Conservation (phyloP, 352 stramenopile species). For the Globisporangium viniferum region DNA sequence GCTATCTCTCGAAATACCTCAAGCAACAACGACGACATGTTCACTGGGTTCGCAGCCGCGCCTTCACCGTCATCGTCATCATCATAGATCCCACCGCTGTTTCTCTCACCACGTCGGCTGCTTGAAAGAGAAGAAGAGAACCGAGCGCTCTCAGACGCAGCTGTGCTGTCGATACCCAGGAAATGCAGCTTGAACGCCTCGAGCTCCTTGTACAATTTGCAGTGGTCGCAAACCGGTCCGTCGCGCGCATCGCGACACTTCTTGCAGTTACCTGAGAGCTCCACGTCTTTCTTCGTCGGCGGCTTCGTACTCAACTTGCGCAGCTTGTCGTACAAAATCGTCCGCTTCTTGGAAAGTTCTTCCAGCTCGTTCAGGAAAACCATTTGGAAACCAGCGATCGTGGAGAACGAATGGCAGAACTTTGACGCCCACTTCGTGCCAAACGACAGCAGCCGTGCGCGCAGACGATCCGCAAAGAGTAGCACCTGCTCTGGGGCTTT, state of each 20-base stretch:
- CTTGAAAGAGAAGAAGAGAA: not conserved
- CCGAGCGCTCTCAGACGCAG: not conserved
- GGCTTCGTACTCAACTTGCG: slow-evolving; percentile 29
- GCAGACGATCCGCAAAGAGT: slow-evolving; percentile 40
- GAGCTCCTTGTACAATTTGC: slow-evolving; percentile 61
- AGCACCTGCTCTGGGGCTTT: slow-evolving; percentile 16
- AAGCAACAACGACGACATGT: slow-evolving; percentile 36
- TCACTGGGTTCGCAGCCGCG: not conserved
- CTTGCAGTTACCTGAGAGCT: slow-evolving; percentile 62
- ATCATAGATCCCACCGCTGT: not conserved
- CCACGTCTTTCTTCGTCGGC: slow-evolving; percentile 44
- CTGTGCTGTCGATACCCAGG: slow-evolving; percentile 39
- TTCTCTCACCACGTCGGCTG: not conserved
- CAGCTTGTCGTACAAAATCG: slow-evolving; percentile 32
- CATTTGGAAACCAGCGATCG: slow-evolving; percentile 39
- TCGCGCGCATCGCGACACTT: slow-evolving; percentile 56
- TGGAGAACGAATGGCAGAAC: slow-evolving; percentile 50
- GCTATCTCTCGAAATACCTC: slow-evolving; percentile 65
- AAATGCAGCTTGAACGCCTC: slow-evolving; percentile 55
- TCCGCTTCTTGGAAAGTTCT: slow-evolving; percentile 32
- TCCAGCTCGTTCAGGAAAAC: slow-evolving; percentile 53
- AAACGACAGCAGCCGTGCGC: slow-evolving; percentile 38
- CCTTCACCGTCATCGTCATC: slow-evolving; percentile 8
- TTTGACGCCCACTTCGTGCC: slow-evolving; percentile 40
- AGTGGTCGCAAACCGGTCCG: slow-evolving; percentile 63